These are phyloP conservation scores for Petunia secreta DNA, from an alignment of 257 asterid genomes.

Conservation along the genomic window DNA sequence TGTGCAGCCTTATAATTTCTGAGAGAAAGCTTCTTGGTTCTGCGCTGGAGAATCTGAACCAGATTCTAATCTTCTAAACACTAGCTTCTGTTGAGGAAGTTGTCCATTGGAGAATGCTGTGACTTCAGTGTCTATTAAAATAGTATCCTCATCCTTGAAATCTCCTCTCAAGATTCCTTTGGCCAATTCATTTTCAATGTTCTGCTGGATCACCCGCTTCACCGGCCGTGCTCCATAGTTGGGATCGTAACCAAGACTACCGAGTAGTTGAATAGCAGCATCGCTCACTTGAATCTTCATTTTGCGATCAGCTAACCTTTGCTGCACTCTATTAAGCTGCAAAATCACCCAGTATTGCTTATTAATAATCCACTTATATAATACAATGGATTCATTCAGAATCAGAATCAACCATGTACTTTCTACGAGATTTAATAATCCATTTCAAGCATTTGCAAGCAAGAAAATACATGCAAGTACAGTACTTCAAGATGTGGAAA, in stretches of 20 bases:
- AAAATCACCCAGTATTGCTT: neutral
- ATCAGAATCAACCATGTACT: neutral
- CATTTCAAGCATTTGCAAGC: neutral
- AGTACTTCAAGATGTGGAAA: neutral
- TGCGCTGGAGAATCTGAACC: constrained; percentile 49
- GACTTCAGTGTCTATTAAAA: constrained; percentile 74
- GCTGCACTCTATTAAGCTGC: constrained; percentile 86
- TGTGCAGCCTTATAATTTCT: constrained; percentile 6
- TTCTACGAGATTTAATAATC: neutral
- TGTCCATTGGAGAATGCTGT: constrained; percentile 78
- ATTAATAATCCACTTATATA: neutral
- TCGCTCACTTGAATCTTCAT: constrained; percentile 76
- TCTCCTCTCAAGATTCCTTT: constrained; percentile 92
- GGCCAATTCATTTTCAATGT: constrained; percentile 87
- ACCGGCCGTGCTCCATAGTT: constrained; percentile 97
- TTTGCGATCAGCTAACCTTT: constrained; percentile 79
- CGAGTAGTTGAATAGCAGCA: constrained; percentile 70
- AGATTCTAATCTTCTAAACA: constrained; percentile 51
- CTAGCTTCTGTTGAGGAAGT: constrained; percentile 83
- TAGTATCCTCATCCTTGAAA: constrained; percentile 70
- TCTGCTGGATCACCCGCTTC: constrained; percentile 85
- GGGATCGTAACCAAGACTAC: constrained; percentile 85
- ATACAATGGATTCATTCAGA: neutral
- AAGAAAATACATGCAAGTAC: neutral
- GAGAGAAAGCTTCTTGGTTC: constrained; percentile 51